Conservation (phyloP, 768 basidiomycete genomes). For the Kondoa subrosea region DNA sequence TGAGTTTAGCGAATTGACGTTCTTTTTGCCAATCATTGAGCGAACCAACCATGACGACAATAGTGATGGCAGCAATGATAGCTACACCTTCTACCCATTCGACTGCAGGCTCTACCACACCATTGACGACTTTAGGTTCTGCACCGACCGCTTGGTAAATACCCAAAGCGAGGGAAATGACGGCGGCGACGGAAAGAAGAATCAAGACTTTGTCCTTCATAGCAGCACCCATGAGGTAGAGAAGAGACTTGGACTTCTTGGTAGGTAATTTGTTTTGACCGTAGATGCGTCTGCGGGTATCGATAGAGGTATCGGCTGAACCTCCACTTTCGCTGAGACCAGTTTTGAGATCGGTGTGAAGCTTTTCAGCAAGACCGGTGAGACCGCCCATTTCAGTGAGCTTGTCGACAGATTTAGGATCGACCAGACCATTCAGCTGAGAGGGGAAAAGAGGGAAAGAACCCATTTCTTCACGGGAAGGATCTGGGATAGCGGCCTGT, state of each 20-base stretch:
- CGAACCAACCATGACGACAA: slow-evolving; percentile 62
- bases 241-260: slow-evolving; percentile 50
- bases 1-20: slow-evolving; percentile 76
- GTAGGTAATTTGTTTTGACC: slow-evolving; percentile 59
- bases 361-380: slow-evolving; percentile 47
- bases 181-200: slow-evolving; percentile 75
- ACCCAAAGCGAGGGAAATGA: slow-evolving; percentile 81
- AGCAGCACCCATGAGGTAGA: slow-evolving; percentile 67
- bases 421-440: slow-evolving; percentile 42
- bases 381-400: slow-evolving; percentile 58
- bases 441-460: slow-evolving; percentile 23
- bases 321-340: slow-evolving; percentile 30
- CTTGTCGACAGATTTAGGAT: slow-evolving; percentile 61
- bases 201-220: slow-evolving; percentile 81
- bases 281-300: slow-evolving; percentile 51
- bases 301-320: slow-evolving; percentile 24
- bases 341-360: slow-evolving; percentile 46
- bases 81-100: slow-evolving; percentile 83
- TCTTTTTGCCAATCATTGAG: slow-evolving; percentile 98
- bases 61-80: slow-evolving; percentile 39
- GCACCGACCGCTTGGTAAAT: slow-evolving; percentile 84
- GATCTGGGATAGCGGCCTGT: slow-evolving; percentile 10
- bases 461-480: slow-evolving; percentile 21
- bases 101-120: slow-evolving; percentile 44
- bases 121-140: slow-evolving; percentile 37